A percentile compares a stretch with the other conserved stretches of the same genome.
phyloP scores from a whole-genome alignment of 257 asterid genomes.

The Henckelia pumila region DNA sequence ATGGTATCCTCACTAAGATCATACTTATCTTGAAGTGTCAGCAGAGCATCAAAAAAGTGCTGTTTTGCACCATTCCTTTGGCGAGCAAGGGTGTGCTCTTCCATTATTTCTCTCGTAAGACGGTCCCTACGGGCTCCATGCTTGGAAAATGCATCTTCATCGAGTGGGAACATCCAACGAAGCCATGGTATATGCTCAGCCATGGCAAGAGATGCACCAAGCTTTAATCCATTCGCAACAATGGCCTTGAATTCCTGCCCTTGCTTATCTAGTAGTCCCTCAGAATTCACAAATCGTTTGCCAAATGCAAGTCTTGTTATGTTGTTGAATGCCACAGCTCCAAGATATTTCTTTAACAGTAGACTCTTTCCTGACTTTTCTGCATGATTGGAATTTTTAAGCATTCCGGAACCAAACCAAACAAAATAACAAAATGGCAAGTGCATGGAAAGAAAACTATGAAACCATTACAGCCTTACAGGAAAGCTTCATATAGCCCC shows the following conservation, averaged over 20 bases:
- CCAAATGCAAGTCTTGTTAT: constrained; percentile 75
- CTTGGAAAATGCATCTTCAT: constrained; percentile 58
- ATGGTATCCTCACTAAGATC: constrained; percentile 78
- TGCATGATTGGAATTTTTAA: constrained; percentile 24
- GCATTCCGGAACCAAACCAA: background rate
- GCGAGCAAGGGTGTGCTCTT: constrained; percentile 65
- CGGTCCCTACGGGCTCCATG: constrained; percentile 61
- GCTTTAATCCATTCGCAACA: constrained; percentile 57
- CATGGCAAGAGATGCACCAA: constrained; percentile 66
- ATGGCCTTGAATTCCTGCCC: constrained; percentile 70
- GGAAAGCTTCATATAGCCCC: background rate
- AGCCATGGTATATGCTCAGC: constrained; percentile 83
- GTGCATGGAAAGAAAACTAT: background rate
- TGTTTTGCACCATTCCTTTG: constrained; percentile 53
- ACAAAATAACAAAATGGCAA: background rate
- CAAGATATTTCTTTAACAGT: constrained; percentile 57
- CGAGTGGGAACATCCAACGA: constrained; percentile 68
- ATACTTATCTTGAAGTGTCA: constrained; percentile 54
- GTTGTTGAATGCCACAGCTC: constrained; percentile 70
- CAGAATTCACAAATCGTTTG: constrained; percentile 54
- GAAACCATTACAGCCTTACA: background rate
- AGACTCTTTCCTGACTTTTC: constrained; percentile 48
- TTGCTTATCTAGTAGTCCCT: constrained; percentile 61
- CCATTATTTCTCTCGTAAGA: constrained; percentile 63
- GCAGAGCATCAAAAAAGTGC: constrained; percentile 67